Evolutionary conservation across 106 monocot species (phyloP).

Genomic region (Agapanthus africanus): DNA sequence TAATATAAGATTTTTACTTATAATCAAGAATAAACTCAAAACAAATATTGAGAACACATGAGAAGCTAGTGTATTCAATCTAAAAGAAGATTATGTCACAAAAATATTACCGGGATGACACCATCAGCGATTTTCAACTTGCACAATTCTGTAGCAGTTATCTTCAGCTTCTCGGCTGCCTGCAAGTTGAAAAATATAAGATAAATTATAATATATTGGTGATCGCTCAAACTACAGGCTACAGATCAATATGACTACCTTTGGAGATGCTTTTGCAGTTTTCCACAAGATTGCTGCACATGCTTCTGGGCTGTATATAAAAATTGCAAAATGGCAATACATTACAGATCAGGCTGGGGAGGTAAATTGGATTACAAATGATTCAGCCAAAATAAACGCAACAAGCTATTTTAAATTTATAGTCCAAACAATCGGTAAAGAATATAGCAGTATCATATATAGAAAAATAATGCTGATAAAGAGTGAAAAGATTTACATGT

Average conservation of each 20-base stretch:
- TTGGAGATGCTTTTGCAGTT: constrained; percentile 73
- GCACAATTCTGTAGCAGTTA: constrained; percentile 65
- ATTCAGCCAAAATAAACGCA: background rate
- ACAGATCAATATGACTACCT: constrained; percentile 23
- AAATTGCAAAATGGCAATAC: background rate
- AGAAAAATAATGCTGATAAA: too few relatives aligned
- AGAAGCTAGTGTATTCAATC: background rate
- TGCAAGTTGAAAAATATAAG: constrained; percentile 12
- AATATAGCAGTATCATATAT: too few relatives aligned
- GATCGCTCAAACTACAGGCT: background rate
- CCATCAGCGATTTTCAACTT: constrained; percentile 73
- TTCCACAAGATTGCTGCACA: constrained; percentile 96
- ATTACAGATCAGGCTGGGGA: background rate
- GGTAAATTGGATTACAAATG: background rate
- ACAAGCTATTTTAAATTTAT: background rate
- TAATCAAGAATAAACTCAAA: too few relatives aligned
- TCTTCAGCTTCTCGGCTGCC: constrained; percentile 83
- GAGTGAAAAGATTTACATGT: too few relatives aligned
- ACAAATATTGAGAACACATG: background rate
- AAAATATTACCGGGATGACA: constrained; percentile 67
- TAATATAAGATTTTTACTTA: too few relatives aligned
- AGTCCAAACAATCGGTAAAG: background rate
- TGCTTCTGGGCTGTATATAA: constrained; percentile 66
- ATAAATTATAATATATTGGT: background rate
- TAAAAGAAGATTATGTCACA: background rate